A percentile compares a stretch with the other conserved stretches of the same genome.
Evolutionary conservation across 331 rosid genomes (phyloP).

Genomic region (Saraca asoca): DNA sequence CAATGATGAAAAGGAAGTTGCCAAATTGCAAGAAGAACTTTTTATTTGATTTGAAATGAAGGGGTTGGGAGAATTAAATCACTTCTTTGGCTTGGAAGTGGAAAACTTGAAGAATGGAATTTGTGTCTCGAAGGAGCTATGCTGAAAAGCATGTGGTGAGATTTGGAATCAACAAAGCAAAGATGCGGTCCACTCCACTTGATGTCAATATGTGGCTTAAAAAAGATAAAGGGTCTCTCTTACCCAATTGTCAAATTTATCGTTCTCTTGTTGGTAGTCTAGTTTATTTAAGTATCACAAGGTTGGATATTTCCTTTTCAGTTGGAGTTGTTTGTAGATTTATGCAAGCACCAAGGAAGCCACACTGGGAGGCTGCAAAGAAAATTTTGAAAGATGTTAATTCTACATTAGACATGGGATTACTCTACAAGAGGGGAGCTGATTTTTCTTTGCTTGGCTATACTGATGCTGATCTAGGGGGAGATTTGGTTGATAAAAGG

Average conservation of each 20-base stretch:
- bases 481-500: no score
- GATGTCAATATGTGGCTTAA: not conserved
- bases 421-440: not conserved
- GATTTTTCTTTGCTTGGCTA: no score
- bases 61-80: not conserved
- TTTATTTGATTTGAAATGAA: not conserved
- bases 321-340: not conserved
- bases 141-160: not conserved
- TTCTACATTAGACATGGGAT: no score
- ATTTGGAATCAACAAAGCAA: not conserved
- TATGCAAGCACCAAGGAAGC: not conserved
- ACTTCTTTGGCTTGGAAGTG: no score
- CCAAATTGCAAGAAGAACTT: not conserved
- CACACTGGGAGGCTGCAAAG: no score
- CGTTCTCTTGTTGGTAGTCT: not conserved
- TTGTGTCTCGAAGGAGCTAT: not conserved
- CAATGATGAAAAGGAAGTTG: not conserved
- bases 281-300: not conserved
- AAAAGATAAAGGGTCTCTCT: not conserved
- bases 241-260: not conserved
- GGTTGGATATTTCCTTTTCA: not conserved
- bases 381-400: no score
- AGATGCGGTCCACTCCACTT: not conserved
- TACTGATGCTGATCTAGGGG: no score
- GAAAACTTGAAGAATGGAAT: not conserved